These are phyloP conservation scores for Podosphaera xanthii DNA, from an alignment of 2,329 filamentous ascomycete species.

Conservation along the genomic window DNA sequence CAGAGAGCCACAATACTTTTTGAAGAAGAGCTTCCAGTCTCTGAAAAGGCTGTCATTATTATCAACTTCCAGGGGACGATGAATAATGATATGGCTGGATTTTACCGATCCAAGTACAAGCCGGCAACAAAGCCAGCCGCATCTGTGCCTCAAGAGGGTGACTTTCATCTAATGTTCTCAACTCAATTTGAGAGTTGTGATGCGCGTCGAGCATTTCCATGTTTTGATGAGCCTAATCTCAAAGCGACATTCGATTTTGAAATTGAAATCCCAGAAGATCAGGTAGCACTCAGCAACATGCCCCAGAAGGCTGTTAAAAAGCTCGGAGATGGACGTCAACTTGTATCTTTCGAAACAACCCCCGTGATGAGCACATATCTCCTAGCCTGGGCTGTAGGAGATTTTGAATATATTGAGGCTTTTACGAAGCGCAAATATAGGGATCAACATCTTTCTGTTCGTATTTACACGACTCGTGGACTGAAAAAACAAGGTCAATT, in stretches of 20 bases:
- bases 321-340: slow-evolving; percentile 39
- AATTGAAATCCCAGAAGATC: slow-evolving; percentile 73
- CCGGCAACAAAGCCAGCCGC: slow-evolving; percentile 46
- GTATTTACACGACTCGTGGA: slow-evolving; percentile 90
- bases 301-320: slow-evolving; percentile 49
- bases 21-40: slow-evolving; percentile 41
- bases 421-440: slow-evolving; percentile 79
- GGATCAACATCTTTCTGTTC: slow-evolving; percentile 72
- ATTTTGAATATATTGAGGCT: slow-evolving; percentile 91
- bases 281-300: slow-evolving; percentile 89
- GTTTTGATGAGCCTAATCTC: slow-evolving; percentile 92
- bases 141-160: slow-evolving; percentile 53
- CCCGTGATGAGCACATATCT: slow-evolving; percentile 86
- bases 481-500: slow-evolving; percentile 78
- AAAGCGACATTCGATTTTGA: slow-evolving; percentile 92
- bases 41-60: slow-evolving; percentile 35
- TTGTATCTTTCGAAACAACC: slow-evolving; percentile 59
- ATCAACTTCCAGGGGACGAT: slow-evolving; percentile 62
- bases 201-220: slow-evolving; percentile 83
- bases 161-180: slow-evolving; percentile 58
- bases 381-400: slow-evolving; percentile 80
- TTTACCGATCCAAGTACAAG: slow-evolving; percentile 89
- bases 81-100: slow-evolving; percentile 81
- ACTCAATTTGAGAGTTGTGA: slow-evolving; percentile 97
- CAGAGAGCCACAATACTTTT: slow-evolving; percentile 70